Evolutionary conservation across 441 rosid species (phyloP), one percentile per base, ranked within the genome.

Genomic region (Croton setiger): DNA sequence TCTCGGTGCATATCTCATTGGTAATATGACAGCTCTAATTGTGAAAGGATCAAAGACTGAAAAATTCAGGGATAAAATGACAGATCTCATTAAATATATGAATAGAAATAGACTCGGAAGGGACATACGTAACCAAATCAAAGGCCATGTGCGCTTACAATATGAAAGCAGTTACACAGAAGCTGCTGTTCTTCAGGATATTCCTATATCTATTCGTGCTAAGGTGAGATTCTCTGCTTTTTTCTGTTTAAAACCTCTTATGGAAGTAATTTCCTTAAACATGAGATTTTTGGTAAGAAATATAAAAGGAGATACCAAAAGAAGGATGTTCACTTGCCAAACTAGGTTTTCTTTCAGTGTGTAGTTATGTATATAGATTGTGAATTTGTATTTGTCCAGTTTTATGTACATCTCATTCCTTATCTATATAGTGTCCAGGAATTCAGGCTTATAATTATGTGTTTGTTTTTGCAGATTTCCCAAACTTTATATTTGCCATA

Each of bases 41-140:
- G 99, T 95, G 37, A 95, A 95, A 85, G 99, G 99, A 68, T 92
- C 98, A 53, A 95, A 95, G 77, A 95, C 99, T 3, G 99, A 86
- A 80, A 88, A 75, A 71, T 95, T 87, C 63, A 88, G 99, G 82
- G 99, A 95, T 73, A 95, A 89, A 81, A 90, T 92, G 99, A 64
- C 90, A 68, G 99, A 95, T 63, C 86, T 89, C 41, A 82, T 82
- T 27, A 89, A 84, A 78, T 95, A 84, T 68, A 88, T 95, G 97
- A 92, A 92, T 74, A 88, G 97, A 64, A 95, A 92, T 74, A 86
- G 70, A 69, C 92, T 94, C 54, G 86, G 82, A 37, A 87, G 80
- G 75, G 88, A 86, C n/a, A 80, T 94, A 47, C 86, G 98, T 60
- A 70, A 76, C 72, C 93, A 94, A 79, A 87, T 94, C 58, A 94